Conservation (phyloP, 805 yeast species). For the Yarrowia phangngaensis region DNA sequence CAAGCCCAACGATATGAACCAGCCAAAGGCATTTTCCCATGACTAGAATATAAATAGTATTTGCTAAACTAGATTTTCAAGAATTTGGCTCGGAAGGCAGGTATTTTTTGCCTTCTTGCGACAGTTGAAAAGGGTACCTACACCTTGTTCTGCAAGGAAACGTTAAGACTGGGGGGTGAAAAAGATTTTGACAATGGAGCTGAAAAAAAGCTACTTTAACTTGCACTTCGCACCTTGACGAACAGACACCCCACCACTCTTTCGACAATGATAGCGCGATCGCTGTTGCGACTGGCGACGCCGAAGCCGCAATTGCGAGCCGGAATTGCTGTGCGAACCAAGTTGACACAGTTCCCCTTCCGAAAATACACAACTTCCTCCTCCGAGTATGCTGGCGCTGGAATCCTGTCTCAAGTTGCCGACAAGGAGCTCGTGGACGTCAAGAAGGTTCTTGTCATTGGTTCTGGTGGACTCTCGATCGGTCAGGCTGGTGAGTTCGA, state of each 20-base stretch:
- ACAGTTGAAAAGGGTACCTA: too few relatives aligned
- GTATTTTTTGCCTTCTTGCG: too few relatives aligned
- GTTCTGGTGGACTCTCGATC: constrained; percentile 95
- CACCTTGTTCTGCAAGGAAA: constrained; percentile 12
- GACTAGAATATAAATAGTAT: too few relatives aligned
- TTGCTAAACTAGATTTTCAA: too few relatives aligned
- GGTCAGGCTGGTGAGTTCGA: constrained; percentile 99
- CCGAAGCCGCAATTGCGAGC: constrained; percentile 27
- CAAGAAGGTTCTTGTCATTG: constrained; percentile 81
- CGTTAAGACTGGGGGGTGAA: constrained; percentile 13
- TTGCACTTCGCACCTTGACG: constrained; percentile 16
- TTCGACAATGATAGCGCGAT: constrained; percentile 22
- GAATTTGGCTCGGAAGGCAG: too few relatives aligned
- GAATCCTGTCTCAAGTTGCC: constrained; percentile 39
- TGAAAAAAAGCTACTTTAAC: constrained; percentile 9
- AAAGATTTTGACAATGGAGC: constrained; percentile 12
- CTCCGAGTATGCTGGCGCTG: constrained; percentile 40
- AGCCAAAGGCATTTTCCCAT: too few relatives aligned
- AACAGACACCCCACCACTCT: background rate
- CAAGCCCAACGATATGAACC: too few relatives aligned
- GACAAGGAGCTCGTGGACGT: constrained; percentile 63
- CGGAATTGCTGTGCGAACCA: constrained; percentile 20
- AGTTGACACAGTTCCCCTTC: background rate
- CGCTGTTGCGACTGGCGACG: constrained; percentile 26
- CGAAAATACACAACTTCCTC: constrained; percentile 23